Percentiles rank a stretch among this genome's conserved stretches.
phyloP scores from a whole-genome alignment of 208 protist genomes.

The Leishmania tropica region DNA sequence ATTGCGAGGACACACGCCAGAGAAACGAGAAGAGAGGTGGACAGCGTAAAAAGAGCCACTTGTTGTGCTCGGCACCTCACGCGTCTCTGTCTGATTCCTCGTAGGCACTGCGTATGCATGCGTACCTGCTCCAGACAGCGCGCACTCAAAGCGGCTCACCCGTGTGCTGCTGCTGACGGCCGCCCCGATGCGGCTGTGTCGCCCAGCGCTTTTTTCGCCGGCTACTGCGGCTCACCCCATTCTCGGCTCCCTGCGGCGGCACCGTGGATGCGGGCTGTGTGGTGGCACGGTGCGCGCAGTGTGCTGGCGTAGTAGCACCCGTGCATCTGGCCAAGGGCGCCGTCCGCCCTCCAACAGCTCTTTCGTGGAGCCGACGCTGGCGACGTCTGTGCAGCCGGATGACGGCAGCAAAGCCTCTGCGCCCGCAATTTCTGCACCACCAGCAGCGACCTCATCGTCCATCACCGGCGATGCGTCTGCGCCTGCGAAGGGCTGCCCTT shows the following conservation, averaged over 20 bases:
- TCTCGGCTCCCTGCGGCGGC: neutral
- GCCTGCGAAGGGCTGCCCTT: neutral
- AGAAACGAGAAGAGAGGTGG: neutral
- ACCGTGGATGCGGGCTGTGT: neutral
- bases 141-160: neutral
- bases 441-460: neutral
- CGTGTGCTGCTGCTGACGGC: neutral
- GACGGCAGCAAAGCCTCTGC: neutral
- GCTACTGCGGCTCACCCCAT: neutral
- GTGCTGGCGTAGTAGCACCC: neutral
- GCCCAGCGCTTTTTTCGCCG: neutral
- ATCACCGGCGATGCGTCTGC: neutral
- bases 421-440: neutral
- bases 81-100: neutral
- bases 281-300: neutral
- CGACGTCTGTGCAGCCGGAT: neutral
- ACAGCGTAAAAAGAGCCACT: neutral
- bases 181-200: neutral
- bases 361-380: neutral
- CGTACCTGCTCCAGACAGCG: neutral
- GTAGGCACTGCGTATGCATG: neutral
- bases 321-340: neutral
- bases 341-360: neutral
- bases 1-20: neutral
- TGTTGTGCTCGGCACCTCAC: neutral